These are phyloP conservation scores for Moesziomyces aphidis DNA, from an alignment of 1,284 basidiomycete species.

Conservation along the genomic window DNA sequence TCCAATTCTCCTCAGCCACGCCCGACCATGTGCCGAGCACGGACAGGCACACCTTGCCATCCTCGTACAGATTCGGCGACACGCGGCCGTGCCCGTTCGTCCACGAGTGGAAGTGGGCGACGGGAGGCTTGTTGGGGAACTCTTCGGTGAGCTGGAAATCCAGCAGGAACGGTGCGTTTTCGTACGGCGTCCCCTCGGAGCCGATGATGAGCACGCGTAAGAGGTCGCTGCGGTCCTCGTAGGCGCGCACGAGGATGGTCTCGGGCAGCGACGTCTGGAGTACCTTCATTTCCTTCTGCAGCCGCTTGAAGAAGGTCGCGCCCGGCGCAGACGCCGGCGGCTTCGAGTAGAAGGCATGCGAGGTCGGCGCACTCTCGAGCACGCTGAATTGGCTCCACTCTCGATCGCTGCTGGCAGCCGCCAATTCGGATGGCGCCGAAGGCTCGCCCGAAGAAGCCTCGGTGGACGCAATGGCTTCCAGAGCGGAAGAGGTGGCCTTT, in stretches of 20 bases:
- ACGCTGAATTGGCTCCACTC: constrained; percentile 50
- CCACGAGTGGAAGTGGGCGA: constrained; percentile 91
- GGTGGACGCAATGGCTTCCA: constrained; percentile 15
- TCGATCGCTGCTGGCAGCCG: constrained; percentile 17
- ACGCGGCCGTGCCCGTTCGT: constrained; percentile 89
- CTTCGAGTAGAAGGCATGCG: constrained; percentile 45
- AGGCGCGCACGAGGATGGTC: constrained; percentile 70
- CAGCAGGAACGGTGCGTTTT: constrained; percentile 92
- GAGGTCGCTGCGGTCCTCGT: constrained; percentile 83
- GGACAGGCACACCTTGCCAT: constrained; percentile 93
- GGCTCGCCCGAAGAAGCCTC: constrained; percentile 1
- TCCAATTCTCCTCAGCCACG: constrained; percentile 68
- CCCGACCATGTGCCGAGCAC: constrained; percentile 92
- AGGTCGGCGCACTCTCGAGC: constrained; percentile 47
- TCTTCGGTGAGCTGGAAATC: constrained; percentile 83
- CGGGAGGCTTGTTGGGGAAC: constrained; percentile 86
- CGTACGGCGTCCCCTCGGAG: constrained; percentile 85
- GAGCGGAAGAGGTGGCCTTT: constrained; percentile 1
- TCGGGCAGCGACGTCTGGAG: constrained; percentile 76
- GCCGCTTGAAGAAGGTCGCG: constrained; percentile 78
- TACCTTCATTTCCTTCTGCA: constrained; percentile 85
- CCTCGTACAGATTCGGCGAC: constrained; percentile 85
- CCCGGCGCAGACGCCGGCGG: constrained; percentile 64
- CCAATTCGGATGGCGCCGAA: constrained; percentile 21
- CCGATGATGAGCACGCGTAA: constrained; percentile 89